Base-by-base conservation (phyloP, 2,329 filamentous ascomycete genomes). In the Acrodontium crateriforme region DNA sequence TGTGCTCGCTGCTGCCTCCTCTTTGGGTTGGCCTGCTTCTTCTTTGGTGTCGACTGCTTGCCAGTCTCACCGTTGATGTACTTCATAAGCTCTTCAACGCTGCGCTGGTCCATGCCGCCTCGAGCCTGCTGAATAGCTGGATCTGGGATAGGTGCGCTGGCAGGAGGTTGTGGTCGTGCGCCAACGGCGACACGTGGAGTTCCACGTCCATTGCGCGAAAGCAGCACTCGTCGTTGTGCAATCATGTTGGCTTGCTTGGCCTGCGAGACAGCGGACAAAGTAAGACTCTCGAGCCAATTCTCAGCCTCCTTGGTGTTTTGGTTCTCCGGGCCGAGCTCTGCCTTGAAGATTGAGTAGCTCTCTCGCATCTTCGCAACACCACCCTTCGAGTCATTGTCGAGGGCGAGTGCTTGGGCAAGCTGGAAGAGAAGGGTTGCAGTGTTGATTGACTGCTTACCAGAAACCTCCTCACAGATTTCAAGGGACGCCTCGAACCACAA, bases 281-380 rank as follows among this genome's bases (percentile, higher is more conserved):
- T 95, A 34, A 98, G 71, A 56, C 93, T 85, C 57, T 93, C 83
- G 14, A 95, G 71, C 89, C 89, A 98, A 49, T 72, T 81, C 62
- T 93, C 85, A 2, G 89, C 87, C 55, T 98, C 89, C 63, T 93
- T 94, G 38, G 89, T 98, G 63, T 98, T 95, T 56, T 85, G 83
- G 56, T 95, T 85, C 20, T 92, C 76, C 2, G 84, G 64, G 16
- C 89, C 89, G 4, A 98, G 75, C 48, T 89, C 74, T 32, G 66
- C 63, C 38, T 85, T 72, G 74, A 98, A 98, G 52, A 94, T 91
- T 58, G 79, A 93, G 64, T 85, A 94, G 24, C 84, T 89, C 55
- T 94, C 85, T 35, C 84, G 80, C 89, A 98, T 98, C 52, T 80
- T 78, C 51, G 71, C 74, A 31, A 98, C 85, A 9, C 89, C 85